A percentile compares a stretch with the other conserved stretches of the same genome.
Evolutionary conservation across 140 eudicot species (phyloP).

Genomic region (Ambrosia hybrid): DNA sequence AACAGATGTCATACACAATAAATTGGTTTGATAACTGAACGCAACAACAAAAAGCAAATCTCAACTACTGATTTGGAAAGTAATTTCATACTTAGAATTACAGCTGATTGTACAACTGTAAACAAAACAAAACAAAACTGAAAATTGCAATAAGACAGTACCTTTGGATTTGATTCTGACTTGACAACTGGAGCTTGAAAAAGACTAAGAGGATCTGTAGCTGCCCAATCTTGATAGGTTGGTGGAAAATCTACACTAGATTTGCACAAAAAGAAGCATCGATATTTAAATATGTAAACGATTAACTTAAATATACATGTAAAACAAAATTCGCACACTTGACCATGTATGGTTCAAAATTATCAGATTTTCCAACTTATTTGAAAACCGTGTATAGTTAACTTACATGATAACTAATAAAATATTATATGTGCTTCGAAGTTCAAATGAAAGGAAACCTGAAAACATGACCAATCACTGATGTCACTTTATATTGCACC

Average conservation of each 20-base stretch:
- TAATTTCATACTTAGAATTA: no score
- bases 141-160: constrained; percentile 12
- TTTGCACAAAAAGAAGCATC: constrained; percentile 24
- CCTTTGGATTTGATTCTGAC: constrained; percentile 86
- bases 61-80: no score
- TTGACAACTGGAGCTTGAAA: constrained; percentile 76
- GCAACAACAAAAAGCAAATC: no score
- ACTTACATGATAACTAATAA: neutral
- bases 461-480: constrained; percentile 97
- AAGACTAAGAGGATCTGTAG: constrained; percentile 79
- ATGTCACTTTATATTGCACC: constrained; percentile 76
- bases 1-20: no score
- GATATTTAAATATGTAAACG: constrained; percentile 20
- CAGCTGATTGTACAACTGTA: no score
- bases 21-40: no score
- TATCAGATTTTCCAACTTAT: no score
- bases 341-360: no score
- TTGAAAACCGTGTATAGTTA: no score
- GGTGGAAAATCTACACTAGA: constrained; percentile 92
- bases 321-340: no score
- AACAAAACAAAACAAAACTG: no score
- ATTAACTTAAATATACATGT: neutral
- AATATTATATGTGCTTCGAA: constrained; percentile 9
- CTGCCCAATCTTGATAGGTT: constrained; percentile 78
- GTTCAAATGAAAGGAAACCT: constrained; percentile 51